Conservation (phyloP, 1,284 basidiomycete species). For the Leccinum proliferum region DNA sequence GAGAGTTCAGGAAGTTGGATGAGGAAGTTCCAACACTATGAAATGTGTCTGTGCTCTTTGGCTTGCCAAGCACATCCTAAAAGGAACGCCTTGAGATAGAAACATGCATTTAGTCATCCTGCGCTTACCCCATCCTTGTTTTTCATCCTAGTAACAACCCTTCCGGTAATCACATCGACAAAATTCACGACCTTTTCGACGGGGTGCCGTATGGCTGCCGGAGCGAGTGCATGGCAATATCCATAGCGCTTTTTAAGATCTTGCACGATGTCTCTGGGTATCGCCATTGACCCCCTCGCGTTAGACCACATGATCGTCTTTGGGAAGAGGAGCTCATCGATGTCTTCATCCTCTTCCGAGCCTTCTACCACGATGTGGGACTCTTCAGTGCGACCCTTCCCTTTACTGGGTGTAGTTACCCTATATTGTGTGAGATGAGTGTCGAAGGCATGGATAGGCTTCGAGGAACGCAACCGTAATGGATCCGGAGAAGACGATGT, state of each 20-base stretch:
- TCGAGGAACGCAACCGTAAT: neutral
- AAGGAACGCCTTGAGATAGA: constrained; percentile 1
- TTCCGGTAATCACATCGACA: constrained; percentile 9
- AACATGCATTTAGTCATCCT: neutral
- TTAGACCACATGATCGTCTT: no score
- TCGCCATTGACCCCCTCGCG: no score
- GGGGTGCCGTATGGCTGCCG: constrained; percentile 6
- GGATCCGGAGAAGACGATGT: constrained; percentile 25
- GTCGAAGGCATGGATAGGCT: constrained; percentile 18
- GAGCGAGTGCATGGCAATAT: neutral
- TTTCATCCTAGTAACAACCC: constrained; percentile 20
- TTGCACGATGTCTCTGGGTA: no score
- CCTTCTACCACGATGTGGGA: constrained; percentile 4
- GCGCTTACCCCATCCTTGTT: constrained; percentile 21
- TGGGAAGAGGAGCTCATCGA: constrained; percentile 7
- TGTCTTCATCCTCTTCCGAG: constrained; percentile 24
- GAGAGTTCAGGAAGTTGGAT: constrained; percentile 19
- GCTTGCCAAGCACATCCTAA: constrained; percentile 8
- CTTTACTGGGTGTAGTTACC: constrained; percentile 13
- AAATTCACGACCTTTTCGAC: neutral
- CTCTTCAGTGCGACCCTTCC: constrained; percentile 20
- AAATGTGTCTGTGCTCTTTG: neutral
- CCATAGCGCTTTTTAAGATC: no score
- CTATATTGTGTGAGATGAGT: constrained; percentile 13
- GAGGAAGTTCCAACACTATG: constrained; percentile 27